Evolutionary conservation across 2,329 filamentous ascomycete species (phyloP), one percentile per base, ranked within the genome.

Genomic region (Penicillium oxalicum): DNA sequence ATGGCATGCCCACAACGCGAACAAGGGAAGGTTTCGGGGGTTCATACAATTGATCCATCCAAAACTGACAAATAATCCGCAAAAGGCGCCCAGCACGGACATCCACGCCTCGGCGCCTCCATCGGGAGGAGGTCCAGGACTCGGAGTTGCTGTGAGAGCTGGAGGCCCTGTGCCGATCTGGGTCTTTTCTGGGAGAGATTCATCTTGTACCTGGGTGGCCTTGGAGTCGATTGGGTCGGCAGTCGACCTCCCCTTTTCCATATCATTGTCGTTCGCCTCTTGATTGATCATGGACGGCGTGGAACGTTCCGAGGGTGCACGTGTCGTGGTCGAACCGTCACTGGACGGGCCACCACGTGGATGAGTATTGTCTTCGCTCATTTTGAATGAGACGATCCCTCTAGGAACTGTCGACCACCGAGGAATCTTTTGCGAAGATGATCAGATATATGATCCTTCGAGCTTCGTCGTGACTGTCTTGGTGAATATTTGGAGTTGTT

Each of bases 1-100:
- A 18, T 18, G 18, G 2, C 18, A 18, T 18, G 18, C 18, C 18
- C 18, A 18, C 18, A 18, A 18, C 18, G 18, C 18, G 18, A 18
- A 18, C 18, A 18, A 18, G 2, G 18, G 2, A 18, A 18, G 11
- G 4, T 4, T 18, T 7, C 3, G 5, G 8, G 26, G 8, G 6
- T 13, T 53, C 60, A 66, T 65, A 68, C 73, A 74, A 47, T 74
- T 75, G 47, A 75, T 74, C 71, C 73, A 77, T 24, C 76, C 76
- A 60, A 77, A 78, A 53, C 69, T 74, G 46, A 71, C 70, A 55
- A 78, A 78, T 40, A 77, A 54, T 45, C 67, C 70, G 27, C 67
- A 71, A 58, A 71, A 76, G 0, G 65, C 70, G 28, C 76, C 77
- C 1, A 73, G 55, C 55, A 84, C 79, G 1, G 77, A 75, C 34